Percentiles rank a stretch among this genome's conserved stretches.
These are phyloP conservation scores for Alternaria panax DNA, from an alignment of 2,329 filamentous ascomycete species.

Conservation along the genomic window DNA sequence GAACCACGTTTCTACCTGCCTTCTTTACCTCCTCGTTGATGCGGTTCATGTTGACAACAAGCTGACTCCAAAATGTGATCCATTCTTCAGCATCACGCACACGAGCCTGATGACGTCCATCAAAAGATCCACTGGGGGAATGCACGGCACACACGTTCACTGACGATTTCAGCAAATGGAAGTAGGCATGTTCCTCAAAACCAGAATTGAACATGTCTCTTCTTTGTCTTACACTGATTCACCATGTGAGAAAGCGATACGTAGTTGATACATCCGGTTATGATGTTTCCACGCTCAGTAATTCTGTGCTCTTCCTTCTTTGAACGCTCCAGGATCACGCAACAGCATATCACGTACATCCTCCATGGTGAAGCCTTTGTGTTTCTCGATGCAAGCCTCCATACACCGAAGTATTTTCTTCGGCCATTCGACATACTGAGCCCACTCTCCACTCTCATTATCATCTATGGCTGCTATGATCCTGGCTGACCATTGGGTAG, in stretches of 20 bases:
- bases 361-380: slow-evolving; percentile 15
- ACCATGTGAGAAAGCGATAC: neutral
- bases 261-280: neutral
- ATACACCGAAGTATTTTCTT: slow-evolving; percentile 21
- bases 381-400: slow-evolving; percentile 15
- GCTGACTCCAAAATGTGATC: neutral
- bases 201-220: neutral
- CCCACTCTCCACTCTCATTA: slow-evolving; percentile 36
- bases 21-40: neutral
- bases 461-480: slow-evolving; percentile 44
- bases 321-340: slow-evolving; percentile 54
- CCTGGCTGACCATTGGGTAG: slow-evolving; percentile 51
- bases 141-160: neutral
- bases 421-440: slow-evolving; percentile 47
- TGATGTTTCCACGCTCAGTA: neutral
- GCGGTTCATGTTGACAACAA: neutral
- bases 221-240: too few relatives aligned
- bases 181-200: neutral
- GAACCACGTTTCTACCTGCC: neutral
- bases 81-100: neutral
- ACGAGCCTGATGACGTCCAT: neutral
- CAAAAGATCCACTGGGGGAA: neutral
- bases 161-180: neutral
- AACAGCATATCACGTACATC: slow-evolving; percentile 19
- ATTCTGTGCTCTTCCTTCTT: slow-evolving; percentile 14